Base-by-base conservation (phyloP, 75 land plant species). In the Cryptomeria japonica region DNA sequence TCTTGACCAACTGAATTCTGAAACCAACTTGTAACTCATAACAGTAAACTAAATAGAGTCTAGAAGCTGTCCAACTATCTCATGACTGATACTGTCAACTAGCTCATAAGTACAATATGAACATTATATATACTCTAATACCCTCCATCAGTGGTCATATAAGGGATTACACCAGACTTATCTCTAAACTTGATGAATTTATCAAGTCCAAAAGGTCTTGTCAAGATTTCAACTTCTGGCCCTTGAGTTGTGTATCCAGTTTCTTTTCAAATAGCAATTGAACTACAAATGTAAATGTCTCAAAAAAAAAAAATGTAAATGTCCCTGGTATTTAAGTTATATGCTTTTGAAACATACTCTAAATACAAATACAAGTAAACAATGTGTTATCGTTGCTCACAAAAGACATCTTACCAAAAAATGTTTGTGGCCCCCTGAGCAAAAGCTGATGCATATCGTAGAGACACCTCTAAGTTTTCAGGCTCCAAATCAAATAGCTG, bases 381-480 rank as follows among this genome's bases (percentile, higher is more conserved):
- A 75, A 75, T 39, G 39, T 4, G 16, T 79, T 37, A 79, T 3
- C 11, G 39, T 79, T 37, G 49, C 51, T 82, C 13, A 12, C 10
- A 31, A 51, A 82, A 82, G 44, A 82, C 32, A 82, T 18, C 96
- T 73, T 96, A 98, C 99, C 99, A 98, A 91, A 98, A 98, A 79
- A 95, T 89, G 90, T 97, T 94, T 34, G 92, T 95, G 55, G 99
- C 97, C 90, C 99, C 99, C 88, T 97, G 96, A 87, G 94, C 93
- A 91, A 98, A 96, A 41, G 99, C 99, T 39, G 97, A 95, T 16
- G 96, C 90, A 85, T 98, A 96, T 15, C 99, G 96, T 36, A 98
- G 89, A 37, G 90, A 90, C 1, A 92, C 94, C 49, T 94, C 98
- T 9, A 91, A 80, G 86, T 88, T 92, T n/a, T 98, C 97, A 88